Base-by-base conservation (phyloP, 2,329 filamentous ascomycete species). In the Colletotrichum tanaceti region DNA sequence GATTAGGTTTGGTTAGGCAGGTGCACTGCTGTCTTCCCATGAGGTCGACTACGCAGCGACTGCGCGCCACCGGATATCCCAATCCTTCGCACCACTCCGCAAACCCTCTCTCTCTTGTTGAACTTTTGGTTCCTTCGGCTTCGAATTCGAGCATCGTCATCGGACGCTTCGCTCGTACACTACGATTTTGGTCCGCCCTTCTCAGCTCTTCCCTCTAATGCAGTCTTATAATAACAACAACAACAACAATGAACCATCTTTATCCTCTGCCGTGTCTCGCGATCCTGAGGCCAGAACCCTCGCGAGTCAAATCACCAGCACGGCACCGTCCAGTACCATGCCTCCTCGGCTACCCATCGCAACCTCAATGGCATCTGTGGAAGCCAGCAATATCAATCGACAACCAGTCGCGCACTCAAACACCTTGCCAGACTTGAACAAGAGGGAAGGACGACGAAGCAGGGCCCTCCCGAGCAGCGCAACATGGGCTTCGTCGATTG, bases 401-500 rank as follows among this genome's bases (percentile, higher is more conserved):
- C 66, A 38, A 13, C 32, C 35, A n/a, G 46, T 66, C n/a, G 9
- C 44, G 11, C 55, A 9, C n/a, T 71, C 57, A 52, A 70, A 44
- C 65, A 74, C 65, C 2, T 65, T 74, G 32, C 73, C 73, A 4
- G 62, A 63, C n/a, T 47, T 74, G 20, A 59, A 65, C 9, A 50
- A 39, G 11, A 65, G 70, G 20, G 68, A 70, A 35, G 65, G 66
- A 24, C 49, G 70, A 71, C 50, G 72, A 41, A 58, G 58, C 57
- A 28, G 75, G 71, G 28, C 72, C 28, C 46, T 79, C 58, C 76
- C 75, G 60, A 85, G 79, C 71, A 88, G 85, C 73, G 84, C 82
- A 49, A 89, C 86, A 3, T 90, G 88, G 88, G 84, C 85, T 0
- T 85, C 86, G 20, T 86, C 85, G 49, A 87, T 84, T 64, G 84